Evolutionary conservation across 164 flowering plant species (phyloP).

Genomic region (Warburgia ugandensis): DNA sequence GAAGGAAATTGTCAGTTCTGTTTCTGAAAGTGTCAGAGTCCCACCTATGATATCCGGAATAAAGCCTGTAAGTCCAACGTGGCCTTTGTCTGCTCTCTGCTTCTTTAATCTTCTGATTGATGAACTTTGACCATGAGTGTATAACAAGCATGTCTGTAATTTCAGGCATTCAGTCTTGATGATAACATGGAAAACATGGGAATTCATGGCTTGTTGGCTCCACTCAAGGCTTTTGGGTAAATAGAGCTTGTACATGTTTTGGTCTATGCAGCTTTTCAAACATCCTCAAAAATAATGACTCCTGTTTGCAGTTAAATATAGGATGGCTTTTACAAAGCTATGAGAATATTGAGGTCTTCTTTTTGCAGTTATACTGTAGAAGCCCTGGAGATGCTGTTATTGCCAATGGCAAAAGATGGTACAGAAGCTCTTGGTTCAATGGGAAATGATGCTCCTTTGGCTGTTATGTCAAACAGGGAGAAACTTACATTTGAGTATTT

Average conservation of each 20-base stretch:
- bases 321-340: background rate
- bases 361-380: conserved; percentile 86
- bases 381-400: conserved; percentile 86
- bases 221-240: conserved; percentile 95
- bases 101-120: background rate
- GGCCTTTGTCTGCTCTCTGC: background rate
- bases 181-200: conserved; percentile 80
- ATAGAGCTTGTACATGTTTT: conserved; percentile 8
- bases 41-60: conserved; percentile 70
- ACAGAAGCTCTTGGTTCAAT: conserved; percentile 98
- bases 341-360: background rate
- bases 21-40: conserved; percentile 42
- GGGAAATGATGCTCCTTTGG: conserved; percentile 99
- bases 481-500: conserved; percentile 94
- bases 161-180: conserved; percentile 48
- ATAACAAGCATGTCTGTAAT: background rate
- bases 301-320: background rate
- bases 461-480: conserved; percentile 95
- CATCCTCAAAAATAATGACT: background rate
- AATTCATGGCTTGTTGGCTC: conserved; percentile 78
- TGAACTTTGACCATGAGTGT: background rate
- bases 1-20: conserved; percentile 66
- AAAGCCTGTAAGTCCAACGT: conserved; percentile 40
- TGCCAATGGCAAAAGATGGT: conserved; percentile 99
- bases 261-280: background rate